These are phyloP conservation scores for Collybia mongolica DNA, from an alignment of 768 basidiomycete genomes.

Conservation along the genomic window DNA sequence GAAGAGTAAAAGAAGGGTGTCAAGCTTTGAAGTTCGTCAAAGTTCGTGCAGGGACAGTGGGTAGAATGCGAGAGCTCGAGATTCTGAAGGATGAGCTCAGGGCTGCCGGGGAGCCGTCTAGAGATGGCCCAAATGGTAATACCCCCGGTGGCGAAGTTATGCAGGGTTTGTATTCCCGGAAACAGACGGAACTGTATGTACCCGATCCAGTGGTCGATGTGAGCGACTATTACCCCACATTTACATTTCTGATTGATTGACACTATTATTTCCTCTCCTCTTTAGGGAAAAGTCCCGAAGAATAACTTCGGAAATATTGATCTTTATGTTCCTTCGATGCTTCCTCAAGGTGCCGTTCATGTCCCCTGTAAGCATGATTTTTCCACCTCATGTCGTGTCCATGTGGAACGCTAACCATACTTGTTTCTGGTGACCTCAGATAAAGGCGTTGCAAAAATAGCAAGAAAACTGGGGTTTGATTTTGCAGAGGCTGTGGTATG, in stretches of 20 bases:
- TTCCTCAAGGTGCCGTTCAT: conserved; percentile 84
- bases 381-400: not conserved
- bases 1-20: conserved; percentile 65
- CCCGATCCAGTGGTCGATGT: conserved; percentile 86
- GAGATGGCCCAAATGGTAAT: not conserved
- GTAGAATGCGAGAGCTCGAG: conserved; percentile 67
- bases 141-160: conserved; percentile 49
- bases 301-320: conserved; percentile 98
- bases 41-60: conserved; percentile 77
- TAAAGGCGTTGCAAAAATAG: conserved; percentile 69
- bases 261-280: not conserved
- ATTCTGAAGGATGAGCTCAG: conserved; percentile 40
- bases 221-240: conserved; percentile 26
- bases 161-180: conserved; percentile 85
- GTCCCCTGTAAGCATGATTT: conserved; percentile 73
- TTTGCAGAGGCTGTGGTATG: conserved; percentile 94
- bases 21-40: conserved; percentile 93
- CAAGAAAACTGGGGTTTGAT: conserved; percentile 82
- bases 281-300: conserved; percentile 88
- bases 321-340: conserved; percentile 92
- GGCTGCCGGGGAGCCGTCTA: conserved; percentile 34
- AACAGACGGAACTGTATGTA: conserved; percentile 80
- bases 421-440: not conserved
- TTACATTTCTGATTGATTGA: not conserved
- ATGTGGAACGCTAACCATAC: conserved; percentile 3